Percentiles rank a stretch among this genome's conserved stretches.
Evolutionary conservation across 495 filamentous ascomycete species (phyloP).

Genomic region (Aspergillus indologenus): DNA sequence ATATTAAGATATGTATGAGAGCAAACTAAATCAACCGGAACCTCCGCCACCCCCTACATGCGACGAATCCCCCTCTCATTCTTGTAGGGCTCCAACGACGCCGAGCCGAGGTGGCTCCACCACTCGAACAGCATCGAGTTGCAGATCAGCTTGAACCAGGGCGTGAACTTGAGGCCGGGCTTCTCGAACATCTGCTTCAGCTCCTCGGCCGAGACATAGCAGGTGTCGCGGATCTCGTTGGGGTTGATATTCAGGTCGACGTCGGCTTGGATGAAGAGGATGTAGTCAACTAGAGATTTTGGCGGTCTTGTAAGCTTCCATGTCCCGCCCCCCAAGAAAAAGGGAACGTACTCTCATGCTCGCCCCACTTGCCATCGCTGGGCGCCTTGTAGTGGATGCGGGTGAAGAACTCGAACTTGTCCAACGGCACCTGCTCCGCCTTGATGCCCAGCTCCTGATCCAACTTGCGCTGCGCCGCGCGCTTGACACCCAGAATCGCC

Average conservation of each 20-base stretch:
- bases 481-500: constrained; percentile 78
- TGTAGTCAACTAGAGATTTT: constrained; percentile 90
- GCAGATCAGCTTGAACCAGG: constrained; percentile 99
- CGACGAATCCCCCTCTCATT: constrained; percentile 83
- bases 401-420: constrained; percentile 90
- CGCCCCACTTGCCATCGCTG: constrained; percentile 96
- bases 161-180: constrained; percentile 78
- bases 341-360: constrained; percentile 83
- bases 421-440: constrained; percentile 81
- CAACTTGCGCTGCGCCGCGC: constrained; percentile 88
- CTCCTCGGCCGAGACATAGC: constrained; percentile 78
- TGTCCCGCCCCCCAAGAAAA: too few species aligned
- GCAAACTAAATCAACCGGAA: constrained; percentile 10
- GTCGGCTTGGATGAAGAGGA: constrained; percentile 94
- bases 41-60: constrained; percentile 54
- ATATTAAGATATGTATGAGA: background rate
- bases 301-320: constrained; percentile 3
- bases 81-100: constrained; percentile 75
- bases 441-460: constrained; percentile 94
- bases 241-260: constrained; percentile 75
- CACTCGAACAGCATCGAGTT: constrained; percentile 96
- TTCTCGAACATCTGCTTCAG: constrained; percentile 84
- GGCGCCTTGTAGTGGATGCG: constrained; percentile 97
- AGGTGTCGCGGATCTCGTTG: constrained; percentile 83
- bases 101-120: constrained; percentile 84